Evolutionary conservation across 495 filamentous ascomycete species (phyloP), one percentile per base, ranked within the genome.

Genomic region (Xylaria grammica): DNA sequence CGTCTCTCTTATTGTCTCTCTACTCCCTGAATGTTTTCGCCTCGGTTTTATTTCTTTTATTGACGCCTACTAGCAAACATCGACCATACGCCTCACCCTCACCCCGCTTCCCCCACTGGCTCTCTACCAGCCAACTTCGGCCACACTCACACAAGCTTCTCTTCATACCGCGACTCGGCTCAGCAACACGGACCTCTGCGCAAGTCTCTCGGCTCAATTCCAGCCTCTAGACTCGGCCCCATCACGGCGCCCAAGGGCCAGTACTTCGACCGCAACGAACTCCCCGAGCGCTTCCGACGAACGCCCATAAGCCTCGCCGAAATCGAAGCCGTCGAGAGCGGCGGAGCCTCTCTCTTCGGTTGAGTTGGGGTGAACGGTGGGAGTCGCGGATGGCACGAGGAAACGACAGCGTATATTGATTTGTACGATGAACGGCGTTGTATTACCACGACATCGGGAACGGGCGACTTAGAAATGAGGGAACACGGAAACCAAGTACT

Each of bases 241-340:
- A 82, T 98, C 58, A 75, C 82, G 65, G 86, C 94, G 48, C 79
- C 84, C 44, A 80, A 85, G 68, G 95, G 94, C 55, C 80, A 90
- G 75, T 91, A 83, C 75, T 97, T 96, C 73, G 95, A 98, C 79
- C 90, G 94, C 60, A 87, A 86, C 65, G 89, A 99, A 76, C 86
- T 99, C 13, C 95, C 96, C 27, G 66, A 78, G 57, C 86, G 93
- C 65, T 99, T 97, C 82, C 86, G 90, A 69, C 84, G 94, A 57
- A 79, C 84, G 15, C 82, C 87, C 19, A 88, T 91, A 76, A 88
- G 82, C 27, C 73, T 87, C 69, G 88, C 87, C 48, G 95, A 99
- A 84, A 99, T 99, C 62, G 96, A 98, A 74, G 93, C 93, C 34
- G 84, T 99, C 60, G 93, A 97, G 85, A 90, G 90, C 30, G 96